Evolutionary conservation across 208 protist species (phyloP), one percentile per base, ranked within the genome.

Genomic region (Acanthamoeba royreba): DNA sequence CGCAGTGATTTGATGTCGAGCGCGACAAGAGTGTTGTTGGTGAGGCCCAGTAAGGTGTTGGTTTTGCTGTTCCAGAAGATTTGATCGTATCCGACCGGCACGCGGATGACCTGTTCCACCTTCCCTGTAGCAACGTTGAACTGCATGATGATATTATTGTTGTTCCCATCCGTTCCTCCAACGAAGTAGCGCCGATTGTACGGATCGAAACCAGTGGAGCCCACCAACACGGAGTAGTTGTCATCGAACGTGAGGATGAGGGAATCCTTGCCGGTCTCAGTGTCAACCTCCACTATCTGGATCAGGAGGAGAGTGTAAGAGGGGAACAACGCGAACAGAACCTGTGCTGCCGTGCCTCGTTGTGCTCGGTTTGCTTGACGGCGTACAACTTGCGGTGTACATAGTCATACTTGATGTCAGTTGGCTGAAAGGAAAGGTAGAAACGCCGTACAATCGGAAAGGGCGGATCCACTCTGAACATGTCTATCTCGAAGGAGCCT

Each of bases 181-280:
- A 79, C 69, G 38, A 79, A 79, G 69, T 79, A 79, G 69, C 69
- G 69, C 69, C 47, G 69, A 19, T 79, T 79, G 69, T 79, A 79
- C 38, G 35, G 17, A n/a, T 79, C 69, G 69, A 79, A 79, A 42
- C 69, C 69, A 33, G 28, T 46, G 1, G 69, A 42, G 7, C 69
- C 69, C 9, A 11, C 11, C 1, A 79, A 46, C 25, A 42, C 47
- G 31, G 69, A 17, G 38, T 79, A 79, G 38, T 42, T 17, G 69
- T 79, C 69, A 42, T 79, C 47, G 69, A 79, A 79, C 1, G 5
- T 33, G 15, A 79, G 4, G 9, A 79, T 2, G 4, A 79, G 69
- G 4, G 9, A 25, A n/a, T 79, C 69, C 69, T 79, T 9, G 3
- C 69, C 69, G 11, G 69, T 79, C 35, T 28, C 38, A 33, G 47